These are phyloP conservation scores for Pythium brachiatum DNA, from an alignment of 352 stramenopile genomes.

Conservation along the genomic window DNA sequence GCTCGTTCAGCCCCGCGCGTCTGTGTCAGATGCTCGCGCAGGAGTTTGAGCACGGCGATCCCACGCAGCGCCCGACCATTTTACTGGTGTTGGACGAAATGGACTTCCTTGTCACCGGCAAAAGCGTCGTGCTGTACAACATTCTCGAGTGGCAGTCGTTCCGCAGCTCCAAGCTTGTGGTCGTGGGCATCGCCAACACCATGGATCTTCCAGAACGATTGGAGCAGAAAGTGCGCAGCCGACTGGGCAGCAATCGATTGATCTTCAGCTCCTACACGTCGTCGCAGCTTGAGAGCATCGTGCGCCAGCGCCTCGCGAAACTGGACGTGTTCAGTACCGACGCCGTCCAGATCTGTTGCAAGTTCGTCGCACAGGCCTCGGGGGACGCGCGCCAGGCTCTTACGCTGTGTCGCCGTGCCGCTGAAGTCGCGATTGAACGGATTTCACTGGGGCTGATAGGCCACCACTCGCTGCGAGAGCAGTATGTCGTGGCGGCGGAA, in stretches of 20 bases:
- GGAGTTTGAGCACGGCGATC: slow-evolving; percentile 42
- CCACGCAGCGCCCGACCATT: slow-evolving; percentile 41
- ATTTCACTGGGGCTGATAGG: slow-evolving; percentile 8
- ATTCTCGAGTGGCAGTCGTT: slow-evolving; percentile 70
- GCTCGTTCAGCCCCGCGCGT: slow-evolving; percentile 30
- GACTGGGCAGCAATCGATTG: slow-evolving; percentile 61
- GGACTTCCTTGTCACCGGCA: slow-evolving; percentile 73
- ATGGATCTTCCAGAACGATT: slow-evolving; percentile 78
- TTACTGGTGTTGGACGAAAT: slow-evolving; percentile 73
- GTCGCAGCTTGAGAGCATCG: slow-evolving; percentile 62
- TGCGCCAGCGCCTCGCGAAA: slow-evolving; percentile 52
- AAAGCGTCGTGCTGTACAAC: slow-evolving; percentile 80
- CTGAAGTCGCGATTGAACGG: slow-evolving; percentile 50
- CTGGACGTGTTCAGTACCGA: slow-evolving; percentile 61
- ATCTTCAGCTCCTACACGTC: slow-evolving; percentile 65
- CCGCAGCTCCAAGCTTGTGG: slow-evolving; percentile 54
- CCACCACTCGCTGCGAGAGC: slow-evolving; percentile 5
- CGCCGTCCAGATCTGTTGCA: slow-evolving; percentile 62
- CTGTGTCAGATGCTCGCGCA: slow-evolving; percentile 46
- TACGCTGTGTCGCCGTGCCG: slow-evolving; percentile 63
- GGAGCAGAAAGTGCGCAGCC: slow-evolving; percentile 65
- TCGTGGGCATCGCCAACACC: slow-evolving; percentile 77
- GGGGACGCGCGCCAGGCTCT: slow-evolving; percentile 65
- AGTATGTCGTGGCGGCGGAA: slow-evolving; percentile 41
- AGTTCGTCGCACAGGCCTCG: slow-evolving; percentile 63